Evolutionary conservation across 768 basidiomycete genomes (phyloP).

Genomic region (Leccinum variicolor): DNA sequence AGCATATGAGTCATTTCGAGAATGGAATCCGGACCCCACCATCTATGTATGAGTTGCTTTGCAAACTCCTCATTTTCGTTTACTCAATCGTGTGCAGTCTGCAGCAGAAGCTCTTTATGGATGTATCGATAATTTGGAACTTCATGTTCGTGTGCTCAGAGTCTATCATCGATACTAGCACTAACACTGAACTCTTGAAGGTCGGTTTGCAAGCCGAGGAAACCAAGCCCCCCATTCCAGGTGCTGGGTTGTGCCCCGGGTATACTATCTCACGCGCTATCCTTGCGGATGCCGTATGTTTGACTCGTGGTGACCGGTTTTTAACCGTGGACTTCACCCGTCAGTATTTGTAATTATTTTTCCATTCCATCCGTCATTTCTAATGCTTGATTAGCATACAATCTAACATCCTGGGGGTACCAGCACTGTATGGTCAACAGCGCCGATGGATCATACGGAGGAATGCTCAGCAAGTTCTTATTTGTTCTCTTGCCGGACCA

Average conservation of each 20-base stretch:
- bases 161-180: neutral
- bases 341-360: slow-evolving; percentile 32
- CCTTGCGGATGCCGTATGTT: slow-evolving; percentile 70
- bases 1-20: slow-evolving; percentile 63
- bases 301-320: slow-evolving; percentile 78
- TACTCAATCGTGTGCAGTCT: slow-evolving; percentile 33
- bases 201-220: slow-evolving; percentile 73
- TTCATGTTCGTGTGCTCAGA: slow-evolving; percentile 51
- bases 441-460: slow-evolving; percentile 71
- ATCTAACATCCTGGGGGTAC: slow-evolving; percentile 79
- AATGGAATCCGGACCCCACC: slow-evolving; percentile 65
- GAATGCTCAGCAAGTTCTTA: slow-evolving; percentile 69
- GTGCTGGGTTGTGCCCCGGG: slow-evolving; percentile 77
- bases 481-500: slow-evolving; percentile 68
- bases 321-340: slow-evolving; percentile 76
- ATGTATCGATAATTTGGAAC: slow-evolving; percentile 75
- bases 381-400: slow-evolving; percentile 48
- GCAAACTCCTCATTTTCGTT: neutral
- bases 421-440: slow-evolving; percentile 63
- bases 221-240: slow-evolving; percentile 57
- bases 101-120: slow-evolving; percentile 65
- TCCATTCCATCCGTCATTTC: neutral
- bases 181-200: slow-evolving; percentile 25
- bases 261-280: slow-evolving; percentile 87
- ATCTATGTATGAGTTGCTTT: slow-evolving; percentile 44